A percentile compares a stretch with the other conserved stretches of the same genome.
phyloP scores from a whole-genome alignment of 805 yeast genomes.

The Tetrapisispora fleetii region DNA sequence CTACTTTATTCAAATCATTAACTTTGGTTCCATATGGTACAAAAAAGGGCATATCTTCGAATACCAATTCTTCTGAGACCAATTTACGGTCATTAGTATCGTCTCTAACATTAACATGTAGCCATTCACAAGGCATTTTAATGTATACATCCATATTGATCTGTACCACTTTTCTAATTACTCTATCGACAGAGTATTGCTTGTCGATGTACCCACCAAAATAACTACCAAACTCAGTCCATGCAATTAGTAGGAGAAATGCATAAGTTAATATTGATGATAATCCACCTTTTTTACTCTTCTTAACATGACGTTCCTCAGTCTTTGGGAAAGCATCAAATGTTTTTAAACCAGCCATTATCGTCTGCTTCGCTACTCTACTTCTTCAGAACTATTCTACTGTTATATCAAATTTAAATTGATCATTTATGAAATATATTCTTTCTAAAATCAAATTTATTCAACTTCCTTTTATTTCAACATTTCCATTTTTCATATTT shows the following conservation, averaged over 20 bases:
- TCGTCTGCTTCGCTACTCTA: too few species aligned
- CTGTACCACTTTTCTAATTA: conserved; percentile 45
- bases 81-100: conserved; percentile 64
- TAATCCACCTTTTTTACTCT: conserved; percentile 69
- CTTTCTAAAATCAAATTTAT: too few species aligned
- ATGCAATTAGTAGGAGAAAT: conserved; percentile 55
- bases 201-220: conserved; percentile 75
- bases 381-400: background rate
- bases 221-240: conserved; percentile 78
- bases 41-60: conserved; percentile 52
- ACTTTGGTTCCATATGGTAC: conserved; percentile 42
- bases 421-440: too few species aligned
- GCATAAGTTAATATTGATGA: conserved; percentile 58
- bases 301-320: conserved; percentile 56
- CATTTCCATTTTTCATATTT: too few species aligned
- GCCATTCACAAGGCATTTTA: conserved; percentile 69
- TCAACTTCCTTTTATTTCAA: too few species aligned
- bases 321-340: conserved; percentile 75
- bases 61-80: conserved; percentile 66
- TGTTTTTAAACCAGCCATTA: conserved; percentile 36
- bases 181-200: conserved; percentile 64
- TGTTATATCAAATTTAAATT: too few species aligned
- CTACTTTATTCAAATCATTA: conserved; percentile 37
- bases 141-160: conserved; percentile 75
- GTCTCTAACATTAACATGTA: conserved; percentile 73